These are phyloP conservation scores for Cyathus striatus DNA, from an alignment of 768 basidiomycete genomes.

Conservation along the genomic window DNA sequence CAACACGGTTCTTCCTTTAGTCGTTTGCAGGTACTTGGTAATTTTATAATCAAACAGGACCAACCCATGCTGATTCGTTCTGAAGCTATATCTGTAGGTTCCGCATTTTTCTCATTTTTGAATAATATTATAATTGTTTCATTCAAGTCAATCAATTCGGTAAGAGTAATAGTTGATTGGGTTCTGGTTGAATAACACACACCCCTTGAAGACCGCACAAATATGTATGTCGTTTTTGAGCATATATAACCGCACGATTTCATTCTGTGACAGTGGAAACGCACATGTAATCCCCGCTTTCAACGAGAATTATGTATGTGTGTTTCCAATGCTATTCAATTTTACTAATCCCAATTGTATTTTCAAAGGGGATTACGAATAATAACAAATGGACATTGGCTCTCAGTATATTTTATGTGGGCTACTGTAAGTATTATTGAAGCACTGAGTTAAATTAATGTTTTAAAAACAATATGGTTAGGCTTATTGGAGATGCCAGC, in stretches of 20 bases:
- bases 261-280: constrained; percentile 35
- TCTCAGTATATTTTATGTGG: constrained; percentile 55
- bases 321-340: neutral
- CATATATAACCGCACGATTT: neutral
- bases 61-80: neutral
- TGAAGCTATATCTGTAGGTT: constrained; percentile 45
- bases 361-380: constrained; percentile 37
- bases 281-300: constrained; percentile 48
- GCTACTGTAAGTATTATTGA: constrained; percentile 38
- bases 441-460: neutral
- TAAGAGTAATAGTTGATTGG: no score
- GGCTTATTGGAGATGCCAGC: constrained; percentile 55
- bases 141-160: constrained; percentile 45
- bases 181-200: no score
- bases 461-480: constrained; percentile 7
- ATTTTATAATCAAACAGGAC: no score
- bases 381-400: constrained; percentile 56
- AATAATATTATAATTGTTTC: no score
- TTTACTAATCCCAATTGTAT: neutral
- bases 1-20: constrained; percentile 41
- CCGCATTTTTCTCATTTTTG: no score
- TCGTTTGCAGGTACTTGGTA: constrained; percentile 46
- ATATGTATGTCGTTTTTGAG: constrained; percentile 35
- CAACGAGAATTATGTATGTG: constrained; percentile 46
- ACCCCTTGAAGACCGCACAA: constrained; percentile 57